Conservation (phyloP, 1,139 yeast genomes). For the Pichia sp. region DNA sequence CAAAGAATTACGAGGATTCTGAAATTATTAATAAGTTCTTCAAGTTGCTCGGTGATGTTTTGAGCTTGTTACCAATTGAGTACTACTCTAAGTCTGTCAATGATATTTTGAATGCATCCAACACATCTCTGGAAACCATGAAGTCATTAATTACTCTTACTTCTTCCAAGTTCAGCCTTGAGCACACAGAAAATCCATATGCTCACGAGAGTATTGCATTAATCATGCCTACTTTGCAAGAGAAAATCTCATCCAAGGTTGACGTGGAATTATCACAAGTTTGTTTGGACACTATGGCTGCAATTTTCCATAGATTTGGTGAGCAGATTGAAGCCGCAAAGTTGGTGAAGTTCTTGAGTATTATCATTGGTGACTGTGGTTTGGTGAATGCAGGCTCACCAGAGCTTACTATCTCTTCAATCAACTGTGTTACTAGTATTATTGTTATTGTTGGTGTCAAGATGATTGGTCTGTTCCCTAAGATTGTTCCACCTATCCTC, state of each 20-base stretch:
- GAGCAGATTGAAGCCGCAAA: constrained; percentile 39
- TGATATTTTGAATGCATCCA: constrained; percentile 33
- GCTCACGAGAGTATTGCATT: constrained; percentile 39
- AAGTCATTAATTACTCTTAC: constrained; percentile 54
- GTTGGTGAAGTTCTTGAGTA: constrained; percentile 41
- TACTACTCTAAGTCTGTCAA: constrained; percentile 61
- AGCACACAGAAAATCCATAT: constrained; percentile 41
- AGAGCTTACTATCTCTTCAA: constrained; percentile 68
- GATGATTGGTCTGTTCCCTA: constrained; percentile 77
- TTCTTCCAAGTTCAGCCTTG: constrained; percentile 62
- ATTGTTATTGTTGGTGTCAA: constrained; percentile 77
- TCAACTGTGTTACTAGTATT: constrained; percentile 64
- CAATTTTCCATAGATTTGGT: constrained; percentile 59
- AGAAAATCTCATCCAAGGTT: constrained; percentile 34
- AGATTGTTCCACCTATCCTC: constrained; percentile 71
- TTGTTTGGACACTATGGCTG: constrained; percentile 62
- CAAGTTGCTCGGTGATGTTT: constrained; percentile 50
- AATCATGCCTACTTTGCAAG: constrained; percentile 42
- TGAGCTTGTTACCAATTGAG: constrained; percentile 68
- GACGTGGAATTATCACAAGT: constrained; percentile 54
- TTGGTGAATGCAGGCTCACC: constrained; percentile 40
- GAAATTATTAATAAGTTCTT: constrained; percentile 29
- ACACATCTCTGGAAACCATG: constrained; percentile 31
- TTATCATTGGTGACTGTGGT: constrained; percentile 42
- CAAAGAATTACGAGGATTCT: constrained; percentile 20